Percentiles rank a stretch among this genome's conserved stretches.
Conservation (phyloP, 768 basidiomycete species). For the Lentinula sp. region DNA sequence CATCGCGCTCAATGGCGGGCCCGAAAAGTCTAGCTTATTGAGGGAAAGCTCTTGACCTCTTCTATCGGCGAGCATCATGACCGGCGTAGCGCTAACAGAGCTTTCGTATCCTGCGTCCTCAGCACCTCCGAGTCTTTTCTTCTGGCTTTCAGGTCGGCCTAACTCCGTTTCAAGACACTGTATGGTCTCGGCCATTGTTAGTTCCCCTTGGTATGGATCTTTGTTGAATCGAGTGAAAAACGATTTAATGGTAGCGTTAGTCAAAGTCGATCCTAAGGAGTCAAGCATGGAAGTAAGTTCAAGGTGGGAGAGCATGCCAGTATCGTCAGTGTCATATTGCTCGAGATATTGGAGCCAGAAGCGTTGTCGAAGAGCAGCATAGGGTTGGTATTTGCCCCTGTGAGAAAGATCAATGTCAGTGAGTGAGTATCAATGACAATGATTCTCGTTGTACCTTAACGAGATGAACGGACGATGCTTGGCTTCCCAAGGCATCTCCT, state of each 20-base stretch:
- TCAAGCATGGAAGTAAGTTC: slow-evolving; percentile 95
- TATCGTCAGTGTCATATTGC: slow-evolving; percentile 89
- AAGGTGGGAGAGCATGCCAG: slow-evolving; percentile 62
- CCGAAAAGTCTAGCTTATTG: slow-evolving; percentile 58
- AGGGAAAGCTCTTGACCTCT: slow-evolving; percentile 38
- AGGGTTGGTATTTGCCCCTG: slow-evolving; percentile 94
- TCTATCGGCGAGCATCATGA: slow-evolving; percentile 31
- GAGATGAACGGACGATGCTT: slow-evolving; percentile 65
- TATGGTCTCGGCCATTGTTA: slow-evolving; percentile 77
- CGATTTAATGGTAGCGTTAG: slow-evolving; percentile 64
- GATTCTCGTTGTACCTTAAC: slow-evolving; percentile 43
- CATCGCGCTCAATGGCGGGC: slow-evolving; percentile 32
- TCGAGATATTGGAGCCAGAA: slow-evolving; percentile 88
- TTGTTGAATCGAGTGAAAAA: slow-evolving; percentile 78
- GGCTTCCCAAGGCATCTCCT: slow-evolving; percentile 65
- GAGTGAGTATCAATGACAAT: not conserved
- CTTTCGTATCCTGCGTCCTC: slow-evolving; percentile 36
- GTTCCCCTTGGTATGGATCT: slow-evolving; percentile 53
- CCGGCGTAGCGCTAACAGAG: slow-evolving; percentile 44
- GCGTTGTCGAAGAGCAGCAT: slow-evolving; percentile 81
- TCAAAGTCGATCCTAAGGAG: slow-evolving; percentile 91
- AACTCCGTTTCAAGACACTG: slow-evolving; percentile 83
- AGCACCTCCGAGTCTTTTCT: slow-evolving; percentile 56
- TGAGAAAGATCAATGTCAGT: not conserved
- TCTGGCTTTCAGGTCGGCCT: slow-evolving; percentile 64